A percentile compares a stretch with the other conserved stretches of the same genome.
phyloP scores from a whole-genome alignment of 805 yeast genomes.

The Pichia gijzeniarum region DNA sequence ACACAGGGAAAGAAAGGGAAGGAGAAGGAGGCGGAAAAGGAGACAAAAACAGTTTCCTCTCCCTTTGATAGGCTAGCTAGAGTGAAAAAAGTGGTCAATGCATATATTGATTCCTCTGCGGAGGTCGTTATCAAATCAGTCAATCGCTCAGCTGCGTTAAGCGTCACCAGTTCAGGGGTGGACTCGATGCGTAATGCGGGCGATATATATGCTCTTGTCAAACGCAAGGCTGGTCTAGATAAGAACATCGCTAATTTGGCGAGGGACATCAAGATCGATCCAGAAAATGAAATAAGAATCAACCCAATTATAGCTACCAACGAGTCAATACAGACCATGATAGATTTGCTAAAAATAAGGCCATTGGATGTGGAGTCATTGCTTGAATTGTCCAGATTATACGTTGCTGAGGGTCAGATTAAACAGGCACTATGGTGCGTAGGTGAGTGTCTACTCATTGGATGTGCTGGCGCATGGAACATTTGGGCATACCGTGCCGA shows the following conservation, averaged over 20 bases:
- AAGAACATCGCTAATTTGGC: conserved; percentile 1
- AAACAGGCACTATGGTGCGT: conserved; percentile 60
- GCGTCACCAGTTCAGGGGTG: conserved; percentile 5
- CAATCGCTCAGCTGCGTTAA: conserved; percentile 10
- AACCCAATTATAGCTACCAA: conserved; percentile 3
- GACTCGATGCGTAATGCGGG: conserved; percentile 4
- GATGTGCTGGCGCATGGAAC: conserved; percentile 43
- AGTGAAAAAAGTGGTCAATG: conserved; percentile 2
- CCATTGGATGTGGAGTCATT: conserved; percentile 76
- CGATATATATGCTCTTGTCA: conserved; percentile 5
- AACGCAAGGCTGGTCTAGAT: conserved; percentile 5
- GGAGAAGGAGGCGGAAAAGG: too few relatives aligned
- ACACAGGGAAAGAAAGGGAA: background rate
- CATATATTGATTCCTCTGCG: conserved; percentile 11
- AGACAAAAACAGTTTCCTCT: too few relatives aligned
- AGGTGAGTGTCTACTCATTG: conserved; percentile 53
- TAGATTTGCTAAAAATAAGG: conserved; percentile 47
- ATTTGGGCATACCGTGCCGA: conserved; percentile 62
- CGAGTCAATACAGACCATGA: conserved; percentile 9
- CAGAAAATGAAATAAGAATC: background rate
- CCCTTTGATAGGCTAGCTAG: conserved; percentile 3
- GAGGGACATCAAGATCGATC: background rate
- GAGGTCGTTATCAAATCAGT: conserved; percentile 9
- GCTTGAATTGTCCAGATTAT: conserved; percentile 70
- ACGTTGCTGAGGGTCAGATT: conserved; percentile 52